Evolutionary conservation across 2,329 filamentous ascomycete species (phyloP).

Genomic region (Colletotrichum sansevieriae): DNA sequence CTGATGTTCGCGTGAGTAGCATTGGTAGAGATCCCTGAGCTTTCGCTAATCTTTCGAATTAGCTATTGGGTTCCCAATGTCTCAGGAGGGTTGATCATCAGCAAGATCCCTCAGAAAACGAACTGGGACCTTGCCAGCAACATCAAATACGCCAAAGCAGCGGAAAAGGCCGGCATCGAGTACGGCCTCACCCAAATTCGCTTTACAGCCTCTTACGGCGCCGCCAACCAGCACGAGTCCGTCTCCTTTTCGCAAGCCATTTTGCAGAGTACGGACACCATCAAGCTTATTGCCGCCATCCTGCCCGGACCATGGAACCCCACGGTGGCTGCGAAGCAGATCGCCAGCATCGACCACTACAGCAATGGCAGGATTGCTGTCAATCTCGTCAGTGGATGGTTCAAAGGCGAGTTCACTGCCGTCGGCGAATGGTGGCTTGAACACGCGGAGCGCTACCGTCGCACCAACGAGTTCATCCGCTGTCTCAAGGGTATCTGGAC

Average conservation of each 20-base stretch:
- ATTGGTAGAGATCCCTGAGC: not conserved
- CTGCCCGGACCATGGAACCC: conserved; percentile 65
- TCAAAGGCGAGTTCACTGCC: conserved; percentile 64
- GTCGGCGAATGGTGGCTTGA: conserved; percentile 69
- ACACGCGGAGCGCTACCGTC: conserved; percentile 64
- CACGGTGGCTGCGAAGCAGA: conserved; percentile 65
- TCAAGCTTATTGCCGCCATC: conserved; percentile 65
- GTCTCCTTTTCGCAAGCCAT: conserved; percentile 65
- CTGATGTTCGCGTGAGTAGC: conserved; percentile 45
- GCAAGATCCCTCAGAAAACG: conserved; percentile 63
- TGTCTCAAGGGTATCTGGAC: conserved; percentile 66
- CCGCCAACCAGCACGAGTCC: conserved; percentile 64
- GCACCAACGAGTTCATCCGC: conserved; percentile 63
- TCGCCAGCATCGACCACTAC: conserved; percentile 66
- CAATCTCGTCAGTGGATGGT: conserved; percentile 67
- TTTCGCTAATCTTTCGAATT: conserved; percentile 36
- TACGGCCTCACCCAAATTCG: conserved; percentile 66
- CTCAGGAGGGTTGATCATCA: conserved; percentile 65
- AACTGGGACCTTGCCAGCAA: conserved; percentile 63
- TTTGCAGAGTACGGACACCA: conserved; percentile 58
- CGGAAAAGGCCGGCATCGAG: conserved; percentile 63
- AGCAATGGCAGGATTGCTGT: conserved; percentile 64
- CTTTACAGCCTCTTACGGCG: conserved; percentile 64
- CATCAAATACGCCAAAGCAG: conserved; percentile 61
- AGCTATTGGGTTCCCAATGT: conserved; percentile 68